Percentiles rank a stretch among this genome's conserved stretches.
Conservation (phyloP, 202 grass and related monocot genomes). For the Schoenoplectus tabernaemontani region DNA sequence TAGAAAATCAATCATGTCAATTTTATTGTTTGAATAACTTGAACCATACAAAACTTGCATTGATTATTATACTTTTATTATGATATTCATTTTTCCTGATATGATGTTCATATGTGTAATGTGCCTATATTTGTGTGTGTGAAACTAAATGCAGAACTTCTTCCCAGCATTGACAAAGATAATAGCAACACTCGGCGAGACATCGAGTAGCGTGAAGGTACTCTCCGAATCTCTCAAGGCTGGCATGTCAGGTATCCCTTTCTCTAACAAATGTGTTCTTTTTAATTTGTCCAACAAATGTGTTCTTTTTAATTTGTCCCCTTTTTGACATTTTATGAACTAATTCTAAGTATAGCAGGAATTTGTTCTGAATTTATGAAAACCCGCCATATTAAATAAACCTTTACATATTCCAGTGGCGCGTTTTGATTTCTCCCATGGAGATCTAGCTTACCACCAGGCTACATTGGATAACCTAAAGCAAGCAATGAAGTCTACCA, state of each 20-base stretch:
- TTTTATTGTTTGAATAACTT: neutral
- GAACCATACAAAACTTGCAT: neutral
- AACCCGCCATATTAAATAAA: neutral
- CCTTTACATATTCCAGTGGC: slow-evolving; percentile 18
- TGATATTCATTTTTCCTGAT: neutral
- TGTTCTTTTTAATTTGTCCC: neutral
- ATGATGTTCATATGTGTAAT: neutral
- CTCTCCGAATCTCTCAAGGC: slow-evolving; percentile 15
- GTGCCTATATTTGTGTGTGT: neutral
- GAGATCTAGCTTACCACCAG: slow-evolving; percentile 26
- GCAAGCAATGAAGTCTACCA: neutral
- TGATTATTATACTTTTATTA: neutral
- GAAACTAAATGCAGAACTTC: slow-evolving; percentile 18
- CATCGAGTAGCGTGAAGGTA: neutral
- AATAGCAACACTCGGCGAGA: slow-evolving; percentile 16
- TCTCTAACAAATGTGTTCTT: neutral
- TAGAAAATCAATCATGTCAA: neutral
- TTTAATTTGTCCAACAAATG: neutral
- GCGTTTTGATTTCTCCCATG: slow-evolving; percentile 31
- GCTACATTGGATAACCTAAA: slow-evolving; percentile 26
- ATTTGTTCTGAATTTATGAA: neutral
- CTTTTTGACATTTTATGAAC: neutral
- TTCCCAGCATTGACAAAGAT: slow-evolving; percentile 34
- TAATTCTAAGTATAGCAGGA: neutral
- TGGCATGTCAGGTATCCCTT: slow-evolving; percentile 22